phyloP scores from a whole-genome alignment of 306 rosid species.

The Cucurbita maxima region DNA sequence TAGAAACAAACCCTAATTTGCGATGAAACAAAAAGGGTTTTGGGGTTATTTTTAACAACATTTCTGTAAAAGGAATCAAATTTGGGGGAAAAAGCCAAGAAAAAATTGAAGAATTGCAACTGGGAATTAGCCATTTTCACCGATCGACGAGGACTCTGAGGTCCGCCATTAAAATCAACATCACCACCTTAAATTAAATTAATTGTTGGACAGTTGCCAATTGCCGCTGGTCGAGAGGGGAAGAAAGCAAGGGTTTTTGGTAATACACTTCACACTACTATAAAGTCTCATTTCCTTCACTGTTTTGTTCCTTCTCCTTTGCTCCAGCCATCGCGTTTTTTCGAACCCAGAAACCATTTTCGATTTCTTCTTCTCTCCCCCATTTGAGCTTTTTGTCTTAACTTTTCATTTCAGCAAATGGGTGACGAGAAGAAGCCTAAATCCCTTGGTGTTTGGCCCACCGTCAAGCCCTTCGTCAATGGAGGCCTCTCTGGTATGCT shows the following conservation, averaged over 20 bases:
- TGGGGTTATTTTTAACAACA: too few species aligned
- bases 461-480: conserved; percentile 84
- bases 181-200: neutral
- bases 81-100: neutral
- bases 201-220: neutral
- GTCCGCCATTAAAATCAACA: conserved; percentile 3
- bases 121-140: neutral
- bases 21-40: too few species aligned
- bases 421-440: conserved; percentile 78
- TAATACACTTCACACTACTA: neutral
- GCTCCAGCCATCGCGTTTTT: neutral
- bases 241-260: neutral
- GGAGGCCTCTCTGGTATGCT: conserved; percentile 98
- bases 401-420: conserved; percentile 21
- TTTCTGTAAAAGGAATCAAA: neutral
- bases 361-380: conserved; percentile 6
- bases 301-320: neutral
- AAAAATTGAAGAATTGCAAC: neutral
- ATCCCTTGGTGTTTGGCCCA: conserved; percentile 56
- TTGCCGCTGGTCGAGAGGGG: neutral
- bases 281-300: neutral
- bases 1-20: too few species aligned
- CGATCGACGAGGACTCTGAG: neutral
- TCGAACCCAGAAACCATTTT: neutral
- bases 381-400: conserved; percentile 13